A percentile compares a stretch with the other conserved stretches of the same genome.
These are phyloP conservation scores for Aspergillus ibericus DNA, from an alignment of 2,329 filamentous ascomycete genomes.

Conservation along the genomic window DNA sequence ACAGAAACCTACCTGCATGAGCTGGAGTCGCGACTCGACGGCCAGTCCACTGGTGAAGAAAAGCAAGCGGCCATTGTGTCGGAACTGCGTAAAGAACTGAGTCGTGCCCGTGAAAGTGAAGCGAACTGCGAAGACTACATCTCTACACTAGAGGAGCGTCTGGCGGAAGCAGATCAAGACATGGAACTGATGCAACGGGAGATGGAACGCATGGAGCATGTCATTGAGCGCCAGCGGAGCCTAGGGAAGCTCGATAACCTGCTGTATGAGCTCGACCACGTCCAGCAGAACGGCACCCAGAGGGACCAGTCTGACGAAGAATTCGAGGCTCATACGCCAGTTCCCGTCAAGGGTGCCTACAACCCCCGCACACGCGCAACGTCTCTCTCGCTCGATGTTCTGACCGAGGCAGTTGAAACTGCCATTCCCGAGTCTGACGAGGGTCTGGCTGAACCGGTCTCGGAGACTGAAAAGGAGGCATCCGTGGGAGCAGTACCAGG, in stretches of 20 bases:
- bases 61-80: constrained; percentile 82
- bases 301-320: constrained; percentile 22
- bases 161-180: constrained; percentile 95
- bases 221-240: constrained; percentile 91
- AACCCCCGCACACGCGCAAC: constrained; percentile 34
- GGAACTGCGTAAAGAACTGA: constrained; percentile 88
- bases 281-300: constrained; percentile 59
- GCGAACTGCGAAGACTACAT: constrained; percentile 93
- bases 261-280: constrained; percentile 78
- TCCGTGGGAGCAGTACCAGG: constrained; percentile 18
- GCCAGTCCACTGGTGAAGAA: constrained; percentile 87
- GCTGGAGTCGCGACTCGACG: constrained; percentile 85
- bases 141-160: constrained; percentile 88
- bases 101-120: constrained; percentile 85
- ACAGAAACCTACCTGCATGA: constrained; percentile 93
- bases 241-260: constrained; percentile 92
- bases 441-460: constrained; percentile 35
- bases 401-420: constrained; percentile 47
- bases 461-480: constrained; percentile 29
- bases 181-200: constrained; percentile 96
- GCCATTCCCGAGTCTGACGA: constrained; percentile 49
- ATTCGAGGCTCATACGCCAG: constrained; percentile 13
- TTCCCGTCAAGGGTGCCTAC: constrained; percentile 20
- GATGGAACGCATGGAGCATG: constrained; percentile 88
- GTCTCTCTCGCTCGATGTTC: constrained; percentile 43